phyloP scores from a whole-genome alignment of 148 eudicot species.

The Diospyros kaki region DNA sequence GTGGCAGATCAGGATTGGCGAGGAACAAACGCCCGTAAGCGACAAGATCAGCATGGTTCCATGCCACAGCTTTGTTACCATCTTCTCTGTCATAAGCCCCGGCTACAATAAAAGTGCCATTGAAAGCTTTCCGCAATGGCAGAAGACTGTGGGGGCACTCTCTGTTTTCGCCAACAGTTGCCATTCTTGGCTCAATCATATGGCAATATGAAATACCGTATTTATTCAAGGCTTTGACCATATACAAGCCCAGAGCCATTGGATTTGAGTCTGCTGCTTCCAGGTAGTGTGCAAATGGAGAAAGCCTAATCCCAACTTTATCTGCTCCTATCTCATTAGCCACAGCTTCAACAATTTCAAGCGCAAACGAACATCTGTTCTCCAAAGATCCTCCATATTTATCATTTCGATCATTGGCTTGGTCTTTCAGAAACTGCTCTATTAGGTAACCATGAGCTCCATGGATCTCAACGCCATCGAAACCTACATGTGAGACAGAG shows the following conservation, averaged over 20 bases:
- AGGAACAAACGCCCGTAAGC: constrained; percentile 42
- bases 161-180: constrained; percentile 18
- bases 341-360: constrained; percentile 44
- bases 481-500: constrained; percentile 20
- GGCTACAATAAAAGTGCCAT: constrained; percentile 38
- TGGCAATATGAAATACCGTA: constrained; percentile 27
- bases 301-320: constrained; percentile 42
- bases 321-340: constrained; percentile 41
- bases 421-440: constrained; percentile 49
- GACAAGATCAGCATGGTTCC: constrained; percentile 33
- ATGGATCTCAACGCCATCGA: constrained; percentile 47
- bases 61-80: constrained; percentile 31
- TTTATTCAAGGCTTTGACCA: constrained; percentile 34
- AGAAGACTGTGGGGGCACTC: constrained; percentile 20
- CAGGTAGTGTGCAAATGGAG: constrained; percentile 40
- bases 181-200: constrained; percentile 42
- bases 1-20: constrained; percentile 46
- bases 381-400: constrained; percentile 52
- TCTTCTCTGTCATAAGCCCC: constrained; percentile 42
- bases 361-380: constrained; percentile 46
- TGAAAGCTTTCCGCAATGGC: constrained; percentile 40
- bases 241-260: constrained; percentile 30
- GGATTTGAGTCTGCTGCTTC: constrained; percentile 48
- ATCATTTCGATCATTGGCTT: constrained; percentile 48
- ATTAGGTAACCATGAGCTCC: constrained; percentile 53